phyloP scores from a whole-genome alignment of 768 basidiomycete species.

The Naematelia aurantialba region DNA sequence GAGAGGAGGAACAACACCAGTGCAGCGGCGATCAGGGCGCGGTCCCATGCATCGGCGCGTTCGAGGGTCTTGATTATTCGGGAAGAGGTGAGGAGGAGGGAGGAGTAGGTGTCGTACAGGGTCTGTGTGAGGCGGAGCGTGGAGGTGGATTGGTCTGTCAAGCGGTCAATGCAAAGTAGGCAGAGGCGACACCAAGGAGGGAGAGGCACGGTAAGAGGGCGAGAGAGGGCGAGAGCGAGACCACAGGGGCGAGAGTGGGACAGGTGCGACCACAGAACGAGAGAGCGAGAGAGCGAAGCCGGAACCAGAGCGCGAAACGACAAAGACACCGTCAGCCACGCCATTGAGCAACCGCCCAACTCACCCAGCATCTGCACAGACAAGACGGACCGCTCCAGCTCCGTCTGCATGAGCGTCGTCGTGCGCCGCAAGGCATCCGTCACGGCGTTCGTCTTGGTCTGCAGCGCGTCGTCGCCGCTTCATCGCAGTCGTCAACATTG shows the following conservation, averaged over 20 bases:
- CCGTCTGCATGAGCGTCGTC: conserved; percentile 78
- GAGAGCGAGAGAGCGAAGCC: neutral
- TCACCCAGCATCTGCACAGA: conserved; percentile 78
- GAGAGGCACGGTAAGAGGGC: neutral
- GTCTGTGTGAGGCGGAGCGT: conserved; percentile 69
- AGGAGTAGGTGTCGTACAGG: conserved; percentile 62
- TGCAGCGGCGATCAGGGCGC: conserved; percentile 73
- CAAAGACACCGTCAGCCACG: too few relatives aligned
- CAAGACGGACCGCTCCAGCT: conserved; percentile 83
- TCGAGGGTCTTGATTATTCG: conserved; percentile 82
- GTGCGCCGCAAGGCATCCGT: conserved; percentile 84
- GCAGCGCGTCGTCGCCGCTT: conserved; percentile 80
- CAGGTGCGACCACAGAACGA: too few relatives aligned
- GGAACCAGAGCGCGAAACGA: too few relatives aligned
- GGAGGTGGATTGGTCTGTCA: conserved; percentile 67
- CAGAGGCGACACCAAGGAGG: neutral
- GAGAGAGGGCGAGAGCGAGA: too few relatives aligned
- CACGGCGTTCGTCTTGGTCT: conserved; percentile 83
- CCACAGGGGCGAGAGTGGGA: too few relatives aligned
- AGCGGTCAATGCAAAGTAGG: neutral
- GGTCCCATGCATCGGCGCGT: conserved; percentile 86
- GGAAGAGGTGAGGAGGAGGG: conserved; percentile 67
- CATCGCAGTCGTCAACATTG: neutral
- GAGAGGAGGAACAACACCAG: conserved; percentile 79
- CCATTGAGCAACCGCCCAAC: conserved; percentile 21